Conservation (phyloP, 2,329 filamentous ascomycete species). For the Xylariales sp. region DNA sequence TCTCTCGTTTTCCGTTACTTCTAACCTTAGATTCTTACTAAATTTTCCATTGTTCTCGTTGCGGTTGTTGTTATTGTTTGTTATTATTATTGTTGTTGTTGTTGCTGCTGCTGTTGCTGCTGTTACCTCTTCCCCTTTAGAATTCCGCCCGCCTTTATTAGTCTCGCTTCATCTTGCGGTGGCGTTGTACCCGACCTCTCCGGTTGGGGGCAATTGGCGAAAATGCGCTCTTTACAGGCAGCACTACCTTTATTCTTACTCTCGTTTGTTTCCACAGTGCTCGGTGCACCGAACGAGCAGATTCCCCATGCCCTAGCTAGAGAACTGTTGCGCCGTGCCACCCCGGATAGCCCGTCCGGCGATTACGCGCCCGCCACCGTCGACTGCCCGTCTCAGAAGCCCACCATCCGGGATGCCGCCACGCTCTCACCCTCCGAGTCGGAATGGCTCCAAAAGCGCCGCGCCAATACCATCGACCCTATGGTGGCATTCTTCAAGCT, state of each 20-base stretch:
- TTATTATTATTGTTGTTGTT: neutral
- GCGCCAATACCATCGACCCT: slow-evolving; percentile 78
- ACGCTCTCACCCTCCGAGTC: slow-evolving; percentile 75
- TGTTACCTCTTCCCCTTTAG: neutral
- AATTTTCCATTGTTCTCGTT: neutral
- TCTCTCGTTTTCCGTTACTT: neutral
- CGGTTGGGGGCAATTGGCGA: slow-evolving; percentile 26
- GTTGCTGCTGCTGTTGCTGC: neutral
- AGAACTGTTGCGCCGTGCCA: slow-evolving; percentile 50
- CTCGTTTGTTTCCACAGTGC: slow-evolving; percentile 41
- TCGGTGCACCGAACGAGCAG: slow-evolving; percentile 42
- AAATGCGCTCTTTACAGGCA: slow-evolving; percentile 40
- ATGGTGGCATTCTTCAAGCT: slow-evolving; percentile 79
- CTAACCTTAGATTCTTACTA: neutral
- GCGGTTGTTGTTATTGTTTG: neutral
- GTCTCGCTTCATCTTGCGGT: too few relatives aligned
- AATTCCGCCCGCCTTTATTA: slow-evolving; percentile 1
- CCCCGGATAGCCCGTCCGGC: slow-evolving; percentile 57
- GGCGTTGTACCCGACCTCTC: slow-evolving; percentile 1
- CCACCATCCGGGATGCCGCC: slow-evolving; percentile 73
- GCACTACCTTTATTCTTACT: slow-evolving; percentile 42
- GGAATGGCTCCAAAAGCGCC: slow-evolving; percentile 77
- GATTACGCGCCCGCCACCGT: slow-evolving; percentile 78
- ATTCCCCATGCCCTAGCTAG: slow-evolving; percentile 32
- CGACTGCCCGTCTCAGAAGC: slow-evolving; percentile 75